Base-by-base conservation (phyloP, 139 green algal species). In the Chlorella sp. region DNA sequence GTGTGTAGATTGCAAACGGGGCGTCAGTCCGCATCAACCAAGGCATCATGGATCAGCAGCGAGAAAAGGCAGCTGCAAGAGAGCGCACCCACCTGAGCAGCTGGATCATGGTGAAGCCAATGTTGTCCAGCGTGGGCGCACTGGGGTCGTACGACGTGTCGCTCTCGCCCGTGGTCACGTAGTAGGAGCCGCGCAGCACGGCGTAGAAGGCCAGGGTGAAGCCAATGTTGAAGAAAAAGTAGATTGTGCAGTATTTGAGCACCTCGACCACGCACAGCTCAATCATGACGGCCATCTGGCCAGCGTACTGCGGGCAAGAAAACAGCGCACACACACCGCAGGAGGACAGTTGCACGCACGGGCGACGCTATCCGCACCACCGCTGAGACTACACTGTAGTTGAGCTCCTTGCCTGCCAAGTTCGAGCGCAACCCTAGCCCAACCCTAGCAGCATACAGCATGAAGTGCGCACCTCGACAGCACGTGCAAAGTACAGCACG, bases 121-220 rank as follows among this genome's bases (percentile, higher is more conserved):
- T 75, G 42, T 69, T 77, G 5, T 55, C 30, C 42, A 55, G 42
- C 42, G 17, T 17, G 17, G 42, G 42, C 42, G 42, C 10, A 10
- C 42, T 17, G 10, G 42, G 10, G 42, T 17, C 17, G 10, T 17
- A 10, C 42, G 10, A 10, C 42, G 10, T 10, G 10, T 17, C 42
- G 42, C 17, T 17, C 42, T 17, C 42, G 42, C 42, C 42, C 42
- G 42, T 17, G 10, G 17, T 55, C 10, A 55, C 42, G 42, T 55
- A 55, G 42, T 17, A 78, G 49, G 67, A 69, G 26, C 80, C 80
- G 5, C 74, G 74, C 14, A 74, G 32, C 34, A 84, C 69, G 0
- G 81, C 77, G 79, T 76, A 87, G 70, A 89, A 86, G n/a, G 84
- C 84, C 1, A 89, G 69, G 3, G 84, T 78, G 74, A 85, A 89